A percentile compares a stretch with the other conserved stretches of the same genome.
Conservation (phyloP, 441 rosid species). For the Corymbia calophylla region DNA sequence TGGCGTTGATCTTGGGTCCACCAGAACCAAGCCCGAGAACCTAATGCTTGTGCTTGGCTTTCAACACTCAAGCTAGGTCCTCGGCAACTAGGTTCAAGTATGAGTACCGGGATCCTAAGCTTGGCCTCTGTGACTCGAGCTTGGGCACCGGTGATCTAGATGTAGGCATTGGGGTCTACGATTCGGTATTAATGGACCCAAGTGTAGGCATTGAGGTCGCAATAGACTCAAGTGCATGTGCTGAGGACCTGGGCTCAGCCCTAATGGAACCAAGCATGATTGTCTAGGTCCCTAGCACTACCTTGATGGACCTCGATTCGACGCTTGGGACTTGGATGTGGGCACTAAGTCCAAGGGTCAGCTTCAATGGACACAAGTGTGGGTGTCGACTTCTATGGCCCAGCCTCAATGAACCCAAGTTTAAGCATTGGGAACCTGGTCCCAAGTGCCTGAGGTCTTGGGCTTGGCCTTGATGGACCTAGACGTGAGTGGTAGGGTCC, state of each 20-base stretch:
- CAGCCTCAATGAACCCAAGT: fast-evolving
- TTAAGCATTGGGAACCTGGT: background rate
- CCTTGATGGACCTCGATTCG: background rate
- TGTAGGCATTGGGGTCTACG: background rate
- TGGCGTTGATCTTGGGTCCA: background rate
- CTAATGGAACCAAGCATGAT: background rate
- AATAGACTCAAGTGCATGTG: background rate
- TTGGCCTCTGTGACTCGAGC: background rate
- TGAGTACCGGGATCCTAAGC: background rate
- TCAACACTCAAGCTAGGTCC: fast-evolving
- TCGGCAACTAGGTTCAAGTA: background rate
- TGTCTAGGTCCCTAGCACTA: fast-evolving
- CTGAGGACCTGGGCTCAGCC: background rate
- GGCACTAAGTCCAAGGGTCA: fast-evolving
- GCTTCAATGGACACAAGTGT: background rate
- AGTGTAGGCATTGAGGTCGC: fast-evolving
- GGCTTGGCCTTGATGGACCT: background rate
- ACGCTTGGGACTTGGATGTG: background rate
- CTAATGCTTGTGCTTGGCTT: fast-evolving
- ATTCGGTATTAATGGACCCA: fast-evolving
- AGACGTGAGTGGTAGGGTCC: fast-evolving
- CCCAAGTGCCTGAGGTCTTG: fast-evolving
- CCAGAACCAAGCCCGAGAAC: background rate
- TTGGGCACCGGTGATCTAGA: background rate
- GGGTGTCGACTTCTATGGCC: background rate